phyloP scores from a whole-genome alignment of 73 alveolate species.

The Paramecium octaurelia region DNA sequence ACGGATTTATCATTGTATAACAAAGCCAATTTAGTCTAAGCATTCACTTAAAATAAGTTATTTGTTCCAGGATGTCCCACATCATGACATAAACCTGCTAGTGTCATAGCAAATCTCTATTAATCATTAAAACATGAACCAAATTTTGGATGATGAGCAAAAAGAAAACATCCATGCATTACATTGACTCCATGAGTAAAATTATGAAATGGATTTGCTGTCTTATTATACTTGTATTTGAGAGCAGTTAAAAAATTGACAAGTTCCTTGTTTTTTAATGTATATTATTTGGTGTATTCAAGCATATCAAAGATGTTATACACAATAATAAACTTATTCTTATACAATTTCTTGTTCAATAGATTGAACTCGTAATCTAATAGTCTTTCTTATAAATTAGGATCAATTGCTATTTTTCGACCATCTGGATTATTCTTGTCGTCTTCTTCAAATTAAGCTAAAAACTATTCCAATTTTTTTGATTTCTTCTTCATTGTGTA shows the following conservation, averaged over 20 bases:
- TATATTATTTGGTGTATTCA: background rate
- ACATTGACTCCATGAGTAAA: slow-evolving; percentile 54
- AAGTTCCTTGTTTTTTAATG: slow-evolving; percentile 15
- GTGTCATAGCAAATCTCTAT: slow-evolving; percentile 50
- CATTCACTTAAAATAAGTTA: slow-evolving; percentile 70
- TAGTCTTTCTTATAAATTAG: background rate
- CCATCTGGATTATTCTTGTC: background rate
- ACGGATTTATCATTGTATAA: slow-evolving; percentile 86
- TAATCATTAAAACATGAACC: background rate
- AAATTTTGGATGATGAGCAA: slow-evolving; percentile 12
- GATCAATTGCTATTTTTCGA: background rate
- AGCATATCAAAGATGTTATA: slow-evolving; percentile 21
- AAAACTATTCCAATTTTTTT: background rate
- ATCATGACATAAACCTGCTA: slow-evolving; percentile 80
- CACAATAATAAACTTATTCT: background rate
- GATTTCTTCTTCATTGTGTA: background rate
- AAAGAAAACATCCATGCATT: slow-evolving; percentile 48
- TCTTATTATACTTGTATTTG: slow-evolving; percentile 43
- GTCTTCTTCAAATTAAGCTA: background rate
- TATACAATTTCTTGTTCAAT: background rate
- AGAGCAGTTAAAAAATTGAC: background rate
- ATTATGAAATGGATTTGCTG: slow-evolving; percentile 50
- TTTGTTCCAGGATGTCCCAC: slow-evolving; percentile 78
- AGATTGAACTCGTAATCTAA: background rate
- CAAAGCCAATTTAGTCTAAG: slow-evolving; percentile 72